Evolutionary conservation across 352 stramenopile genomes (phyloP).

Genomic region (Phytopythium kandeliae): DNA sequence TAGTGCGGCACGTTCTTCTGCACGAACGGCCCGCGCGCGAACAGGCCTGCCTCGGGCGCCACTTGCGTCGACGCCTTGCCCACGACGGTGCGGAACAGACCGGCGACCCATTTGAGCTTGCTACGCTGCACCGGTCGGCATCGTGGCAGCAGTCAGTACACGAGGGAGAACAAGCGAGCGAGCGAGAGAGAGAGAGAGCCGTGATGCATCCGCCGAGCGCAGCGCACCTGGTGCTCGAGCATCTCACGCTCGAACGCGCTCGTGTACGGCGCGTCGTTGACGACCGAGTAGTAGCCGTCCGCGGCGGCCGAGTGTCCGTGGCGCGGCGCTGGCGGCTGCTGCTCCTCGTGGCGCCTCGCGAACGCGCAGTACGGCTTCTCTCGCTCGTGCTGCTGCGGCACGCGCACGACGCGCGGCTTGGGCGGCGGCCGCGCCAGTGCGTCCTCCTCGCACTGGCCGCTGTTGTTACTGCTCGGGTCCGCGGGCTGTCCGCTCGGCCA

Average conservation of each 20-base stretch:
- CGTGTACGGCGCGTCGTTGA: slow-evolving; percentile 75
- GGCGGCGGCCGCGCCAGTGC: background rate
- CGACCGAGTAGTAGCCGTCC: slow-evolving; percentile 65
- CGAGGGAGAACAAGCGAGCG: too few species aligned
- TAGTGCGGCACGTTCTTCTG: slow-evolving; percentile 46
- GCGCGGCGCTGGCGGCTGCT: slow-evolving; percentile 10
- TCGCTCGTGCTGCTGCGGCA: slow-evolving; percentile 53
- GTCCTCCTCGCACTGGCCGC: background rate
- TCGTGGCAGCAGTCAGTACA: too few species aligned
- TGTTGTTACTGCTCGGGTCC: background rate
- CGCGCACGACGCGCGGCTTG: slow-evolving; percentile 34
- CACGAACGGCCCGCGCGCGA: slow-evolving; percentile 42
- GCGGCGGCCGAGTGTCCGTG: background rate
- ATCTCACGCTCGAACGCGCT: slow-evolving; percentile 41
- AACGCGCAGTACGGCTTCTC: slow-evolving; percentile 77
- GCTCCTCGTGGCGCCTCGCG: slow-evolving; percentile 29
- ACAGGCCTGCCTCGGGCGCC: slow-evolving; percentile 42
- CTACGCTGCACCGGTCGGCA: slow-evolving; percentile 17
- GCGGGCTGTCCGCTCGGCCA: background rate
- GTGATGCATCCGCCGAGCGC: too few species aligned
- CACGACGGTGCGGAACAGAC: slow-evolving; percentile 56
- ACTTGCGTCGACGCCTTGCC: slow-evolving; percentile 60
- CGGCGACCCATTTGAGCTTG: slow-evolving; percentile 69
- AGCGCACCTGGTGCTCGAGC: slow-evolving; percentile 40
- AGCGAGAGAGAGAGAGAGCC: too few species aligned